Conservation (phyloP, 805 yeast genomes). For the Schwanniomyces occidentalis region DNA sequence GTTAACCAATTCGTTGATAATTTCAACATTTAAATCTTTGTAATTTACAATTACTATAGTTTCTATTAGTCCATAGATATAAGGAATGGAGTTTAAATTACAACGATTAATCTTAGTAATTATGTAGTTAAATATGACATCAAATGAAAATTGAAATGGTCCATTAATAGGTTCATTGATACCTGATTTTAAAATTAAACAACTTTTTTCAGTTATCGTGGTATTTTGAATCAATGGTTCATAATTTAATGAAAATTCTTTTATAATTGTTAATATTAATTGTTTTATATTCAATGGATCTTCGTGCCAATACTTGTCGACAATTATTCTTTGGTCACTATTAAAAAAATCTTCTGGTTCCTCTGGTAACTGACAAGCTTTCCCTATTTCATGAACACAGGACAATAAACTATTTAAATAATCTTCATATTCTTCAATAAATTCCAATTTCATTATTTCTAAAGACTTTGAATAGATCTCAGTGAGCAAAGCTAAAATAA, state of each 20-base stretch:
- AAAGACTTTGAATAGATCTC: conserved; percentile 24
- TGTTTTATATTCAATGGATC: conserved; percentile 50
- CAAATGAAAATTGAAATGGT: conserved; percentile 58
- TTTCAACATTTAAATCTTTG: conserved; percentile 26
- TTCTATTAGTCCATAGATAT: conserved; percentile 46
- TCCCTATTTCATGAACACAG: conserved; percentile 70
- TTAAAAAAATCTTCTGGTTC: conserved; percentile 42
- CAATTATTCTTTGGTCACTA: conserved; percentile 27
- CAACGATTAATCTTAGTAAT: conserved; percentile 27
- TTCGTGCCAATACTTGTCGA: conserved; percentile 43
- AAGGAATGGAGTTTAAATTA: conserved; percentile 39
- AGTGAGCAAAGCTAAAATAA: conserved; percentile 18
- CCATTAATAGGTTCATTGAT: conserved; percentile 62
- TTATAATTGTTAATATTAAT: conserved; percentile 41
- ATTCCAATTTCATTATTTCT: conserved; percentile 4
- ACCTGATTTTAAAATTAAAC: conserved; percentile 63
- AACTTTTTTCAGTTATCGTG: conserved; percentile 60
- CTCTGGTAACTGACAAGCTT: conserved; percentile 64
- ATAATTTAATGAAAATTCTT: conserved; percentile 41
- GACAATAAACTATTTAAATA: conserved; percentile 57
- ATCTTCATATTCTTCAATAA: conserved; percentile 32
- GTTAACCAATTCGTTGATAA: conserved; percentile 37
- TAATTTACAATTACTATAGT: conserved; percentile 42
- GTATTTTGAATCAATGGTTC: conserved; percentile 41
- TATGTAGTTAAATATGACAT: conserved; percentile 42